Evolutionary conservation across 306 rosid genomes (phyloP).

Genomic region (Potentilla sterilis): DNA sequence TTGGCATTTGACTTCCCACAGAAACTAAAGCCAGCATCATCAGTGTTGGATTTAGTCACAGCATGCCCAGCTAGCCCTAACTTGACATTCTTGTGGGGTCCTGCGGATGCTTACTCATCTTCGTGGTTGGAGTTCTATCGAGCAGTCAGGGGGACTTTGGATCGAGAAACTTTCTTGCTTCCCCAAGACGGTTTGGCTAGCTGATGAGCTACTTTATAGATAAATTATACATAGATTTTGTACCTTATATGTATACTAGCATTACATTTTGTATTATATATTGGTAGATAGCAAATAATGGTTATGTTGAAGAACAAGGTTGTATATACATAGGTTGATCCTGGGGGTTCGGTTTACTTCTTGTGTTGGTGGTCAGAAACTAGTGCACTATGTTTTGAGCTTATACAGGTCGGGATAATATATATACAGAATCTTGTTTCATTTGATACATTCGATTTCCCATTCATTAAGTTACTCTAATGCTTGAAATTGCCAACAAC

Average conservation of each 20-base stretch:
- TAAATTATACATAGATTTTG: constrained; percentile 32
- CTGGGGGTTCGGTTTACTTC: constrained; percentile 35
- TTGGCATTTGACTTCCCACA: constrained; percentile 86
- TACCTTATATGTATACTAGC: constrained; percentile 24
- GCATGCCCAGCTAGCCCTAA: constrained; percentile 89
- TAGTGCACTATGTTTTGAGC: constrained; percentile 38
- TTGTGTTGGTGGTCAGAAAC: constrained; percentile 41
- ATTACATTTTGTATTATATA: constrained; percentile 21
- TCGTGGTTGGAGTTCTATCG: constrained; percentile 76
- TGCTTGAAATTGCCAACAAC: neutral
- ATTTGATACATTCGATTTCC: constrained; percentile 15
- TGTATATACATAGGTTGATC: constrained; percentile 49
- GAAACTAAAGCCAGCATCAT: constrained; percentile 55
- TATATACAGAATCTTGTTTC: constrained; percentile 36
- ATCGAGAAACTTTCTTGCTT: constrained; percentile 51
- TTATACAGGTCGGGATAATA: constrained; percentile 37
- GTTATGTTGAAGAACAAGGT: constrained; percentile 43
- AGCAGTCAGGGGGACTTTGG: constrained; percentile 64
- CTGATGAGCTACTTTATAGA: constrained; percentile 29
- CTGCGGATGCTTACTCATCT: constrained; percentile 53
- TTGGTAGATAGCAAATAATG: constrained; percentile 34
- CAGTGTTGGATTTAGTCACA: constrained; percentile 80
- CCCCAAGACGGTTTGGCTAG: constrained; percentile 70
- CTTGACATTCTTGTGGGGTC: constrained; percentile 77
- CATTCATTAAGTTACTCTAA: constrained; percentile 24